These are phyloP conservation scores for Falciphora oryzae DNA, from an alignment of 2,329 filamentous ascomycete species.

Conservation along the genomic window DNA sequence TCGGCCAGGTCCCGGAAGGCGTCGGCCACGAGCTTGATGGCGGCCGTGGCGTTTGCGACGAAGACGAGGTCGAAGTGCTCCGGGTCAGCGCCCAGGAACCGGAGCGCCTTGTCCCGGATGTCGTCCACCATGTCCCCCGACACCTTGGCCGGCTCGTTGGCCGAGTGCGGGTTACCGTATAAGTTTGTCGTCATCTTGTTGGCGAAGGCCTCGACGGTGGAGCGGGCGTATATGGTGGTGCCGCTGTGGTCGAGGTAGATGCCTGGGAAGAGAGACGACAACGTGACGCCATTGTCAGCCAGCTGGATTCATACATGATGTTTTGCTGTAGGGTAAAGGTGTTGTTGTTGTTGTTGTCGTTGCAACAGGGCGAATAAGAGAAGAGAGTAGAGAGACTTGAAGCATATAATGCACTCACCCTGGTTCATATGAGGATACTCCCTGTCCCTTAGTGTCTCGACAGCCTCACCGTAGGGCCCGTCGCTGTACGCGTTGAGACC, in stretches of 20 bases:
- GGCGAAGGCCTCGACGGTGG: slow-evolving; percentile 50
- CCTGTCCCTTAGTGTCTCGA: slow-evolving; percentile 30
- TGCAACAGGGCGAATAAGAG: not conserved
- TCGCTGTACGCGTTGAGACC: not conserved
- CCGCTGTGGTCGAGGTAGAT: slow-evolving; percentile 55
- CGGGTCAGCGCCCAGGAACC: slow-evolving; percentile 53
- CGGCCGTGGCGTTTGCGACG: slow-evolving; percentile 55
- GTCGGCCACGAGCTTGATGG: slow-evolving; percentile 56
- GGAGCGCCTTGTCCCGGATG: slow-evolving; percentile 45
- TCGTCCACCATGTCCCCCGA: slow-evolving; percentile 53
- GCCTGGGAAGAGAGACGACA: slow-evolving; percentile 22
- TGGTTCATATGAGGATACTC: slow-evolving; percentile 38
- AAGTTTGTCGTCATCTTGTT: slow-evolving; percentile 48
- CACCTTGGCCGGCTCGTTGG: slow-evolving; percentile 51
- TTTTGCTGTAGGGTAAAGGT: not conserved
- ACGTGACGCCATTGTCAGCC: not conserved
- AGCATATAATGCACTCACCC: slow-evolving; percentile 22
- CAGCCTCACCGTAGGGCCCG: slow-evolving; percentile 24
- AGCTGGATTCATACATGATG: not conserved
- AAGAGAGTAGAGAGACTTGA: not conserved
- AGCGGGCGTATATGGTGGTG: slow-evolving; percentile 51
- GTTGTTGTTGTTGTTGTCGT: not conserved
- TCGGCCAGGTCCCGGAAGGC: slow-evolving; percentile 48
- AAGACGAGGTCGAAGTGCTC: slow-evolving; percentile 57
- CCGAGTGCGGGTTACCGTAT: slow-evolving; percentile 66